A percentile compares a stretch with the other conserved stretches of the same genome.
These are phyloP conservation scores for Gilbertella persicaria DNA, from an alignment of 371 early-diverging fungal species.

Conservation along the genomic window DNA sequence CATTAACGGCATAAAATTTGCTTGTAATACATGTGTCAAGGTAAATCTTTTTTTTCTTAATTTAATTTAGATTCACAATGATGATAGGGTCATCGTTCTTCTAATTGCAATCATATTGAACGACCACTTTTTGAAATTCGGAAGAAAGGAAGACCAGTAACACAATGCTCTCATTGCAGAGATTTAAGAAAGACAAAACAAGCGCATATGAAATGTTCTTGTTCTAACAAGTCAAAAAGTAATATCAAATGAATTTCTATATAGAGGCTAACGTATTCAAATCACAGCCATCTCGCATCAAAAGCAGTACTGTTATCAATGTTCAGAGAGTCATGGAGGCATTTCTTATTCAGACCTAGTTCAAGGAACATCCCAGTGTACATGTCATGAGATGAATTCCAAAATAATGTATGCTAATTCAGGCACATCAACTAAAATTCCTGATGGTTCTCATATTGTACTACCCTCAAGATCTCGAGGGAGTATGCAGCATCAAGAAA, in stretches of 20 bases:
- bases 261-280: constrained; percentile 15
- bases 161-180: constrained; percentile 70
- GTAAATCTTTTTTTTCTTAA: constrained; percentile 6
- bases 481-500: background rate
- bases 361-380: background rate
- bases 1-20: constrained; percentile 35
- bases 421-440: background rate
- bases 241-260: background rate
- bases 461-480: background rate
- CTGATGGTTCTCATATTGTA: background rate
- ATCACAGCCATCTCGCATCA: constrained; percentile 6
- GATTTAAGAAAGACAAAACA: constrained; percentile 66
- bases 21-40: constrained; percentile 34
- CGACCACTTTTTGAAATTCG: constrained; percentile 63
- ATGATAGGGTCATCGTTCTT: constrained; percentile 54
- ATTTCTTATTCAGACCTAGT: background rate
- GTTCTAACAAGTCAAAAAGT: constrained; percentile 41
- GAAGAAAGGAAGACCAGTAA: constrained; percentile 71
- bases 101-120: constrained; percentile 50
- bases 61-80: background rate
- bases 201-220: constrained; percentile 68
- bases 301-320: background rate
- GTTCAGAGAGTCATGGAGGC: too few relatives aligned
- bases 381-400: background rate
- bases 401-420: background rate